A percentile compares a stretch with the other conserved stretches of the same genome.
These are phyloP conservation scores for Colletotrichum horii DNA, from an alignment of 2,329 filamentous ascomycete species.

Conservation along the genomic window DNA sequence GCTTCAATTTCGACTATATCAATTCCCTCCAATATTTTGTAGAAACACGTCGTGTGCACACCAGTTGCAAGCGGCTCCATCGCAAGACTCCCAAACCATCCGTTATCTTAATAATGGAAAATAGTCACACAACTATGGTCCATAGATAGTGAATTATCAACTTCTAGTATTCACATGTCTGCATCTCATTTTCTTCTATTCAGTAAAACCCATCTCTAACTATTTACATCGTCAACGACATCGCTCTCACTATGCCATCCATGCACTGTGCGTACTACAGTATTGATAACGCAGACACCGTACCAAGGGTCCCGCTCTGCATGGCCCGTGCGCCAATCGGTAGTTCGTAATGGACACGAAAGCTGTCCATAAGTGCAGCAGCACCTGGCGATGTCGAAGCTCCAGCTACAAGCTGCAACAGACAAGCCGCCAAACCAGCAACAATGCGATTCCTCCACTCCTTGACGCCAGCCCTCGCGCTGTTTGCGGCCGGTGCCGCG, in stretches of 20 bases:
- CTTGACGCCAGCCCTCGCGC: slow-evolving; percentile 43
- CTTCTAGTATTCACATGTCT: too few relatives aligned
- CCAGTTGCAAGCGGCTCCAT: background rate
- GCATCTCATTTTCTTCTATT: background rate
- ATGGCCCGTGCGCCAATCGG: slow-evolving; percentile 12
- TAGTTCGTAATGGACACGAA: slow-evolving; percentile 22
- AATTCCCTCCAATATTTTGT: background rate
- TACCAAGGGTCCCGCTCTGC: background rate
- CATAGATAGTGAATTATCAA: fast-evolving
- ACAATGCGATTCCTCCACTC: slow-evolving; percentile 48
- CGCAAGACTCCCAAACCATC: background rate
- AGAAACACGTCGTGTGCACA: fast-evolving
- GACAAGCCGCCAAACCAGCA: slow-evolving; percentile 19
- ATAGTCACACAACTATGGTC: background rate
- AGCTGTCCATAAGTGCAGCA: slow-evolving; percentile 25
- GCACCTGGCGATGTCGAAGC: slow-evolving; percentile 12
- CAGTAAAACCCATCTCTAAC: fast-evolving
- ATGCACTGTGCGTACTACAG: background rate
- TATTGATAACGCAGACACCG: background rate
- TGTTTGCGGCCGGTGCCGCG: slow-evolving; percentile 55
- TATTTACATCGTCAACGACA: background rate
- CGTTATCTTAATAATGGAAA: background rate
- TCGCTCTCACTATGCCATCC: background rate
- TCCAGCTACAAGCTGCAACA: slow-evolving; percentile 21
- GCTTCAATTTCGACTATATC: fast-evolving